phyloP scores from a whole-genome alignment of 306 rosid species.

The Castanea sativa region DNA sequence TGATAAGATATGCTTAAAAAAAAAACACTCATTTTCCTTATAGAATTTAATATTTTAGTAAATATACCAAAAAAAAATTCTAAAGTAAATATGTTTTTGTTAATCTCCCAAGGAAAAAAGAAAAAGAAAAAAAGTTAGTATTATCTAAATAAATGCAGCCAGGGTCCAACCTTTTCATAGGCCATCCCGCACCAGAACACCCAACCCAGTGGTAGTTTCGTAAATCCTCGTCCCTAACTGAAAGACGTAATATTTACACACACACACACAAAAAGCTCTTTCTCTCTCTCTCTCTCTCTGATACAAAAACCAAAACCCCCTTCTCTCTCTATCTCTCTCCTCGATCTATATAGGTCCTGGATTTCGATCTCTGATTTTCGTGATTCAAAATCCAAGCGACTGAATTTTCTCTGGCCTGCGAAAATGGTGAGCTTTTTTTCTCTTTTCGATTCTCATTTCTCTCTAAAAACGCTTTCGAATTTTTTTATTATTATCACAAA shows the following conservation, averaged over 20 bases:
- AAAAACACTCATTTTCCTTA: too few relatives aligned
- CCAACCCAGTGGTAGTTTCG: constrained; percentile 51
- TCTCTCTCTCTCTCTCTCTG: background rate
- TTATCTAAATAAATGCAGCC: too few relatives aligned
- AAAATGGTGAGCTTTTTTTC: constrained; percentile 71
- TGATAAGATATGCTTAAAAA: too few relatives aligned
- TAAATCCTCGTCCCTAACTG: constrained; percentile 38
- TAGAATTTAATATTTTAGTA: too few relatives aligned
- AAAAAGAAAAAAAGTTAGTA: too few relatives aligned
- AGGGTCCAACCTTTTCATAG: background rate
- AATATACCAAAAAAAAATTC: too few relatives aligned
- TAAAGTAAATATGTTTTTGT: too few relatives aligned
- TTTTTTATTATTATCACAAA: background rate
- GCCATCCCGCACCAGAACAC: background rate
- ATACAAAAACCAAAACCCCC: constrained; percentile 3
- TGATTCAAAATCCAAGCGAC: constrained; percentile 14
- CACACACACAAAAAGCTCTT: background rate
- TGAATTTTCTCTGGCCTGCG: constrained; percentile 22
- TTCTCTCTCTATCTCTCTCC: constrained; percentile 22
- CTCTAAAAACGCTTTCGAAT: constrained; percentile 11
- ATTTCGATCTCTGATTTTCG: constrained; percentile 38
- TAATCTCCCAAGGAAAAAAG: too few relatives aligned
- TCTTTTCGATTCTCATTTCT: constrained; percentile 23
- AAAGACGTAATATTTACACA: constrained; percentile 30
- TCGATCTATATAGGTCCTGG: constrained; percentile 37